Percentiles rank a stretch among this genome's conserved stretches.
These are phyloP conservation scores for Penicillium sp. DNA, from an alignment of 2,329 filamentous ascomycete genomes.

Conservation along the genomic window DNA sequence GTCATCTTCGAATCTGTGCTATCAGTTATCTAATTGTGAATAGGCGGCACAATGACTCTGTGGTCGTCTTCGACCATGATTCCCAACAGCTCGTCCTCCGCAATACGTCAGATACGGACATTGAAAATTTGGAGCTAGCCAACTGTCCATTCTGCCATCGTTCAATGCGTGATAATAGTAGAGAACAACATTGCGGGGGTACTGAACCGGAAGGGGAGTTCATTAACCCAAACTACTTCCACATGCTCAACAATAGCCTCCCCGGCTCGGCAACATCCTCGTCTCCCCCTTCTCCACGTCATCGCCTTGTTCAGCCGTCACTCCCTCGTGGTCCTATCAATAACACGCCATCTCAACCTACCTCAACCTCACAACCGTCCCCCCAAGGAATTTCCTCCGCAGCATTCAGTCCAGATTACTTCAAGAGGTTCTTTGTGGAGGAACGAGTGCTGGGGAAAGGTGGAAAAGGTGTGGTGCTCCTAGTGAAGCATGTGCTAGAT, in stretches of 20 bases:
- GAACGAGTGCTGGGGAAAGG: conserved; percentile 82
- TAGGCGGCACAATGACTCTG: conserved; percentile 87
- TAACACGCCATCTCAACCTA: conserved; percentile 49
- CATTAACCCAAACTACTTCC: conserved; percentile 90
- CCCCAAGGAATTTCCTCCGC: conserved; percentile 73
- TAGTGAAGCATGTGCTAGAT: conserved; percentile 92
- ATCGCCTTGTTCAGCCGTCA: conserved; percentile 48
- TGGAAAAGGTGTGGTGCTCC: conserved; percentile 88
- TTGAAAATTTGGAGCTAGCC: conserved; percentile 55
- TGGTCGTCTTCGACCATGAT: conserved; percentile 84
- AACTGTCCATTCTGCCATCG: conserved; percentile 92
- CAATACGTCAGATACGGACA: conserved; percentile 50
- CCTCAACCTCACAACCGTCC: conserved; percentile 50
- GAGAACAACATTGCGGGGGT: conserved; percentile 32
- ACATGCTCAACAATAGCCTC: conserved; percentile 71
- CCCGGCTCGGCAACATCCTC: conserved; percentile 49
- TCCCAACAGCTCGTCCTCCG: conserved; percentile 84
- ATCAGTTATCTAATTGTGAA: conserved; percentile 14
- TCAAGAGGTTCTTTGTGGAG: conserved; percentile 87
- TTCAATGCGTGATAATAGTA: conserved; percentile 57
- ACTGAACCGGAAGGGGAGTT: conserved; percentile 58
- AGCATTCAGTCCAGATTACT: conserved; percentile 90
- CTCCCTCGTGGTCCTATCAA: conserved; percentile 47
- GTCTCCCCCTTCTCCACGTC: conserved; percentile 50
- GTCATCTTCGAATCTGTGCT: conserved; percentile 12